Evolutionary conservation across 306 rosid genomes (phyloP), one percentile per base, ranked within the genome.

Genomic region (Canavalia ensiformis): DNA sequence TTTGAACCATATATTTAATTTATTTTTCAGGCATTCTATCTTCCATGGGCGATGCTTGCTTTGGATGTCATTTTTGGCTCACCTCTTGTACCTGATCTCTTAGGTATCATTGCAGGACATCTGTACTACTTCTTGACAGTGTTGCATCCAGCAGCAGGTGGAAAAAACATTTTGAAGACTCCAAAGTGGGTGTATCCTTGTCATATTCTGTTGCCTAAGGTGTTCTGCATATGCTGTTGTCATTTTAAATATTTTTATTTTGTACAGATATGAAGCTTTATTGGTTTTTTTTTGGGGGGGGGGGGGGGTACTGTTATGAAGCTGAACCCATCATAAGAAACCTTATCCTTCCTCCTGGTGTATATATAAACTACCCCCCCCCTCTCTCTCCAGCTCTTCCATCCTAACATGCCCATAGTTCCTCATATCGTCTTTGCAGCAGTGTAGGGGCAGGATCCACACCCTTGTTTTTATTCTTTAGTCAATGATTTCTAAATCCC

Each of bases 121-220:
- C 87, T 93, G 2, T 93, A 90, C 87, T 93, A 93, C 92, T 95
- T 95, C 83, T 88, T 95, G 90, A 95, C 98, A 1, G 97, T 95
- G 80, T 82, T 95, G 86, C 97, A 95, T 87, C 98, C 98, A 25
- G 87, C 93, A 72, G 93, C 99, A 4, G 95, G 97, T 80, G 98
- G 99, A 65, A 91, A 80, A 83, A 88, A 88, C 86, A 82, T 93
- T 60, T 70, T 95, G 74, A 83, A 76, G 88, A 95, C 98, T 85
- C 99, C 99, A 47, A 44, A 73, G 46, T 95, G 97, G 99, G 92
- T 93, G 99, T 95, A 95, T 95, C 99, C 99, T 91, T 89, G 2
- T 60, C 55, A 31, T 54, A 56, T 60, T 84, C 42, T 47, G 70
- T 57, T 67, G 34, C 69, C 60, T 56, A 69, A 57, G 42, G 74